Evolutionary conservation across 2,329 filamentous ascomycete genomes (phyloP).

Genomic region (Pestalotiopsis fici): DNA sequence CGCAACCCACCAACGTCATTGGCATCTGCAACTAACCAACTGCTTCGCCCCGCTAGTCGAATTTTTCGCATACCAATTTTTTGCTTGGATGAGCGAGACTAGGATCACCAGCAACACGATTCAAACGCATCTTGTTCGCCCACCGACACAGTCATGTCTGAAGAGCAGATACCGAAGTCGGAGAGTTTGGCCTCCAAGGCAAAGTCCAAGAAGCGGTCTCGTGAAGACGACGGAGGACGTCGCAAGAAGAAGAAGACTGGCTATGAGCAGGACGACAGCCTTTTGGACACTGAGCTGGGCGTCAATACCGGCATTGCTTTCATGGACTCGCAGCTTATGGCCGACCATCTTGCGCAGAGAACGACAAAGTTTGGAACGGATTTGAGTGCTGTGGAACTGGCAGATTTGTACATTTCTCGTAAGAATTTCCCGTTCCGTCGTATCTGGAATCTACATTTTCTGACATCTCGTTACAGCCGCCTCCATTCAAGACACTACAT

Average conservation of each 20-base stretch:
- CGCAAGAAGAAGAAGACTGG: constrained; percentile 55
- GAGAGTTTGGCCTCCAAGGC: constrained; percentile 24
- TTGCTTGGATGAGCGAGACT: not conserved
- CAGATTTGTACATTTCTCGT: constrained; percentile 81
- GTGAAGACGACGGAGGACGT: constrained; percentile 45
- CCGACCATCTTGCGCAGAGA: constrained; percentile 82
- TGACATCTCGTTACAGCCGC: constrained; percentile 51
- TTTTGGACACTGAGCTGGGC: constrained; percentile 68
- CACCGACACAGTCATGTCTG: constrained; percentile 4
- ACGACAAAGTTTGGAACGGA: constrained; percentile 78
- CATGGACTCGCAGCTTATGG: constrained; percentile 81
- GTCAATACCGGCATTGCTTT: constrained; percentile 79
- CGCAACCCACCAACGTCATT: not conserved
- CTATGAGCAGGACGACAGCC: constrained; percentile 53
- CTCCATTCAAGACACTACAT: constrained; percentile 78
- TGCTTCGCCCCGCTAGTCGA: constrained; percentile 4
- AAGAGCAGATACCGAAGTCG: constrained; percentile 16
- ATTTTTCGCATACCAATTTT: constrained; percentile 7
- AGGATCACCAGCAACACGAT: not conserved
- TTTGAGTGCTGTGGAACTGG: constrained; percentile 79
- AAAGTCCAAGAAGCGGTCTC: constrained; percentile 56
- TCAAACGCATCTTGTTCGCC: not conserved
- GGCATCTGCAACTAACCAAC: not conserved
- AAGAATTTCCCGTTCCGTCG: constrained; percentile 23
- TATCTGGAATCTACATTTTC: not conserved